Evolutionary conservation across 1,284 basidiomycete species (phyloP).

Genomic region (Microbotryum silenes-acaulis): DNA sequence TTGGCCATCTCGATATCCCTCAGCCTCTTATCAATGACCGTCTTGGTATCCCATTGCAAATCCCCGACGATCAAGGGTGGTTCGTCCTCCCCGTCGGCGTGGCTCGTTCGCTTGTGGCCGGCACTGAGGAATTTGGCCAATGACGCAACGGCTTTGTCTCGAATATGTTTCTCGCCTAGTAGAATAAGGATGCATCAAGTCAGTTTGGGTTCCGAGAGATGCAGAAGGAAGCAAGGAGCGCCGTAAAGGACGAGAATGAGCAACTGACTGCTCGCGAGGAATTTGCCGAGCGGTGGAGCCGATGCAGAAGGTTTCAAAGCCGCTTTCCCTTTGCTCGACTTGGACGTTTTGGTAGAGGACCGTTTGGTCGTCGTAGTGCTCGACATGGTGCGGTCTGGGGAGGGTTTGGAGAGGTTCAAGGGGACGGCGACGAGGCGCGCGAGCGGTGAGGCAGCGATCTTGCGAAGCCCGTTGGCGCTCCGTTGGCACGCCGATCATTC

Average conservation of each 20-base stretch:
- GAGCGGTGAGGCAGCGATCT: no score
- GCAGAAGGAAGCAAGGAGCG: background rate
- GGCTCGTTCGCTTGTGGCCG: constrained; percentile 6
- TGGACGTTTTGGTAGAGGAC: no score
- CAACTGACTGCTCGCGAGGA: constrained; percentile 71
- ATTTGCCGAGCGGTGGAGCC: constrained; percentile 65
- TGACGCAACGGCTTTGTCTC: constrained; percentile 30
- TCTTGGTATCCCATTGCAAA: constrained; percentile 29
- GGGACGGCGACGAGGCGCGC: no score
- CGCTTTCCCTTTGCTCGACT: no score
- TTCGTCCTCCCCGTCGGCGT: constrained; percentile 39
- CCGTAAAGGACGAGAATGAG: constrained; percentile 46
- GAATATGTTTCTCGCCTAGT: constrained; percentile 28
- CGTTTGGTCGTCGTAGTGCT: no score
- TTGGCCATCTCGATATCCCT: constrained; percentile 72
- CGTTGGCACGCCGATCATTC: no score
- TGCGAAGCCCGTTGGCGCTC: no score
- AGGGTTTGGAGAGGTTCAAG: no score
- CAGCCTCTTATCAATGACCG: constrained; percentile 41
- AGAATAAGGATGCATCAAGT: background rate
- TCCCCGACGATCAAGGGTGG: constrained; percentile 25
- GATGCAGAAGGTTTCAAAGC: constrained; percentile 7
- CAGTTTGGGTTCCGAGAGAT: background rate
- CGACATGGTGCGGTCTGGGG: no score
- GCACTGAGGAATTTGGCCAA: constrained; percentile 32